A percentile compares a stretch with the other conserved stretches of the same genome.
These are phyloP conservation scores for Yamadazyma paraphyllophila DNA, from an alignment of 805 yeast species.

Conservation along the genomic window DNA sequence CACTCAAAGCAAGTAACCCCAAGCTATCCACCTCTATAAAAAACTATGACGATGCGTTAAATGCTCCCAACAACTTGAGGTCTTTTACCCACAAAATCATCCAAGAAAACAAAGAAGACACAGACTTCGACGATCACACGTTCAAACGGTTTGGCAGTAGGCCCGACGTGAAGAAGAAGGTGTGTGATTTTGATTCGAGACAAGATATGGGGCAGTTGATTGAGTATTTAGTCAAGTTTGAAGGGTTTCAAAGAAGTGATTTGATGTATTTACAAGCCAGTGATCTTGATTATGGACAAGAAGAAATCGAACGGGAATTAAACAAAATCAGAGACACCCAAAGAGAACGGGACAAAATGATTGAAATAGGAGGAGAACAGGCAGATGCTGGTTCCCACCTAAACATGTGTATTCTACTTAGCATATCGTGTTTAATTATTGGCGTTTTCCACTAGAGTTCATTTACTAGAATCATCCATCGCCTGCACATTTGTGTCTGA, in stretches of 20 bases:
- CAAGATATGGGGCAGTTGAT: conserved; percentile 31
- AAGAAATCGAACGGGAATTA: conserved; percentile 37
- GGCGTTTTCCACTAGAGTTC: background rate
- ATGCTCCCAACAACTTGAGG: conserved; percentile 23
- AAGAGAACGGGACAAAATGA: conserved; percentile 14
- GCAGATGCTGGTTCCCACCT: background rate
- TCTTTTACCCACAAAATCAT: conserved; percentile 23
- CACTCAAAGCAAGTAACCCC: conserved; percentile 7
- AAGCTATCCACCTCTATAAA: conserved; percentile 24
- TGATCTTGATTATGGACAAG: conserved; percentile 33
- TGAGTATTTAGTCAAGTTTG: conserved; percentile 25
- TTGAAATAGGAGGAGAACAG: conserved; percentile 32
- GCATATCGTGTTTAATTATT: background rate
- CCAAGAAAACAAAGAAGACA: conserved; percentile 14
- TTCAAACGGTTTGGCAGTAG: conserved; percentile 17
- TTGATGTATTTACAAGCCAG: conserved; percentile 26
- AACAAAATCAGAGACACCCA: conserved; percentile 24
- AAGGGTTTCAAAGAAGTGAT: conserved; percentile 27
- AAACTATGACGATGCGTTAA: conserved; percentile 25
- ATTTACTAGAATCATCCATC: conserved; percentile 19
- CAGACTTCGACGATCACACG: conserved; percentile 18
- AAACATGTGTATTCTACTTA: background rate
- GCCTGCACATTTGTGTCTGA: conserved; percentile 57
- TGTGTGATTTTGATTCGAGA: conserved; percentile 7
- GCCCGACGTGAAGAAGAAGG: background rate